Base-by-base conservation (phyloP, 176 grass and related monocot species). In the Triticum timopheevii region DNA sequence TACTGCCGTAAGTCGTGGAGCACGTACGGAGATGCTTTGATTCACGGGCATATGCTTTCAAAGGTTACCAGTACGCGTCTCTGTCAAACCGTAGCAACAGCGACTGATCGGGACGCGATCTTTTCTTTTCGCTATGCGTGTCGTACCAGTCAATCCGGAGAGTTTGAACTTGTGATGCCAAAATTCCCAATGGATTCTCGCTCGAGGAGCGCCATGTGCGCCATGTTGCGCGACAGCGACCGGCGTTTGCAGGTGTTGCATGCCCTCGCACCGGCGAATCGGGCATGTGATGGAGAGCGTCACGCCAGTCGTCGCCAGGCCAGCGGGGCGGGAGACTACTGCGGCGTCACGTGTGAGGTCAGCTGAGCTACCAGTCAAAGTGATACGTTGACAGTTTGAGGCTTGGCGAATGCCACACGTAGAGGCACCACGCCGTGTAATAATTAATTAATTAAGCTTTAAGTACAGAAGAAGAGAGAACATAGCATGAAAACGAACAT, bases 341-440 rank as follows among this genome's bases (percentile, higher is more conserved):
- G 16, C 1, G 15, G 4, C 88, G 83, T 86, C 88, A 77, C 4
- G 45, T 50, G 0, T 82, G 78, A 77, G 49, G 1, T 77, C 71
- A 82, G 20, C 61, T 1, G 13, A 31, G 23, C 40, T 11, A 47
- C 36, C n/a, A 0, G 79, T 78, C 83, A 50, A 62, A 10, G 72
- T 78, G 84, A 90, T 86, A 90, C 72, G 88, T 86, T 86, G 84
- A 90, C 77, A 40, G 1, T 3, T 3, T 28, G 63, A 63, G 71
- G 25, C 27, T 58, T 13, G 0, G 22, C 59, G 7, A 22, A 81
- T 77, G 61, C 30, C 28, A 83, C 35, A 24, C 72, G 22, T 22
- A 17, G 20, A 36, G 13, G 74, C 86, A 61, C 86, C 33, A 10
- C 31, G 17, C 50, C 2, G 5, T 34, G 49, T 2, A 31, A 19